Evolutionary conservation across 495 filamentous ascomycete species (phyloP).

Genomic region (Recurvomyces mirabilis): DNA sequence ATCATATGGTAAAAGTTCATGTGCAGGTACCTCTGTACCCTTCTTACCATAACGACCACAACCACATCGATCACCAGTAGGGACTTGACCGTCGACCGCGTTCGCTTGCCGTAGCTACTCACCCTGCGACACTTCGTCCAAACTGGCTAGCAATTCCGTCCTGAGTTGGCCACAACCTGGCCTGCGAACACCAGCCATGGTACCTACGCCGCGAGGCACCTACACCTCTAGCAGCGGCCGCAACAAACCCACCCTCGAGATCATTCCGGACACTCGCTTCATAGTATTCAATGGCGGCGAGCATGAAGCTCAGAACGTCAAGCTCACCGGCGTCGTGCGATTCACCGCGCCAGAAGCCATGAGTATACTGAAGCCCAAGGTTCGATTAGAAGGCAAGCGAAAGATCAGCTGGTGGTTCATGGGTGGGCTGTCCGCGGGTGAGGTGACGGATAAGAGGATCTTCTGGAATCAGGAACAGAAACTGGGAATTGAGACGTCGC

Average conservation of each 20-base stretch:
- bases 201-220: slow-evolving; percentile 6
- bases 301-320: slow-evolving; percentile 24
- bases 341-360: slow-evolving; percentile 28
- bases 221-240: slow-evolving; percentile 1
- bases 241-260: slow-evolving; percentile 22
- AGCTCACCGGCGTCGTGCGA: slow-evolving; percentile 29
- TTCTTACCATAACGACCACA: too few species aligned
- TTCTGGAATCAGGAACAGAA: slow-evolving; percentile 26
- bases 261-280: slow-evolving; percentile 29
- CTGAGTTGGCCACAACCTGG: too few species aligned
- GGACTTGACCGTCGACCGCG: too few species aligned
- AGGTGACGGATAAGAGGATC: slow-evolving; percentile 24
- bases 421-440: slow-evolving; percentile 21
- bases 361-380: slow-evolving; percentile 26
- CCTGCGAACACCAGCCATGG: slow-evolving; percentile 9
- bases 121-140: too few species aligned
- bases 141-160: too few species aligned
- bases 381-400: slow-evolving; percentile 27
- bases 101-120: too few species aligned
- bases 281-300: slow-evolving; percentile 31
- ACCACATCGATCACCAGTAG: too few species aligned
- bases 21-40: too few species aligned
- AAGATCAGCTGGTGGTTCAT: slow-evolving; percentile 29
- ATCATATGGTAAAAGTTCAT: too few species aligned
- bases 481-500: slow-evolving; percentile 36